These are phyloP conservation scores for Kwoniella dejecticola DNA, from an alignment of 768 basidiomycete species.

Conservation along the genomic window DNA sequence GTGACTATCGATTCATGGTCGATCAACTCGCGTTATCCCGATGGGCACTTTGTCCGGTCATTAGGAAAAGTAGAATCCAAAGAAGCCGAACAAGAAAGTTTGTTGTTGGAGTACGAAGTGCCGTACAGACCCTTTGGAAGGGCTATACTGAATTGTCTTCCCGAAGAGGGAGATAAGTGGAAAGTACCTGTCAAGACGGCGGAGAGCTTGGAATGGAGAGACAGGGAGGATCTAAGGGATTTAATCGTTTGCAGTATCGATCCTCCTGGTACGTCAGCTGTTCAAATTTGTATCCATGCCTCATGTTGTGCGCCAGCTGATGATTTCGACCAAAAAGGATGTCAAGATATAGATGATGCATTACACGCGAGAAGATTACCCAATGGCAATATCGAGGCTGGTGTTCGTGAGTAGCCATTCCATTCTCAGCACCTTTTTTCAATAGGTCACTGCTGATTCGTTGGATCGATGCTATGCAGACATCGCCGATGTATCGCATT, in stretches of 20 bases:
- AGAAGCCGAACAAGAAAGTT: constrained; percentile 91
- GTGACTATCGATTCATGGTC: constrained; percentile 95
- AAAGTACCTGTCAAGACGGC: constrained; percentile 77
- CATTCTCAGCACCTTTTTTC: too few species aligned
- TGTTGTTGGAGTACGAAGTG: constrained; percentile 91
- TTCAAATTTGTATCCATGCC: not conserved
- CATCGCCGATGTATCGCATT: constrained; percentile 97
- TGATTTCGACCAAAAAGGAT: constrained; percentile 67
- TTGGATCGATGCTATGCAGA: too few species aligned
- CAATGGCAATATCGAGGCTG: constrained; percentile 94
- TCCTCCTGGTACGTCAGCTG: constrained; percentile 69
- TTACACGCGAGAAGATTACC: constrained; percentile 82
- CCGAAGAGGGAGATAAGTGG: constrained; percentile 86
- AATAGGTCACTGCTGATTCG: too few species aligned
- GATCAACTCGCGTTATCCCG: constrained; percentile 81
- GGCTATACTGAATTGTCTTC: constrained; percentile 88
- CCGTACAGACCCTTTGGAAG: constrained; percentile 96
- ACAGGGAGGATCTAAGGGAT: constrained; percentile 81
- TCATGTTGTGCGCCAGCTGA: not conserved
- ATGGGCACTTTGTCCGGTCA: constrained; percentile 93
- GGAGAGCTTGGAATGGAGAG: constrained; percentile 67
- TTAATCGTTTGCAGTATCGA: constrained; percentile 94
- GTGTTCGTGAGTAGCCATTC: constrained; percentile 78
- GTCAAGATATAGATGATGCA: constrained; percentile 98
- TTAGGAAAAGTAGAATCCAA: constrained; percentile 90